Base-by-base conservation (phyloP, 2,329 filamentous ascomycete species). In the Beauveria pseudobassiana region DNA sequence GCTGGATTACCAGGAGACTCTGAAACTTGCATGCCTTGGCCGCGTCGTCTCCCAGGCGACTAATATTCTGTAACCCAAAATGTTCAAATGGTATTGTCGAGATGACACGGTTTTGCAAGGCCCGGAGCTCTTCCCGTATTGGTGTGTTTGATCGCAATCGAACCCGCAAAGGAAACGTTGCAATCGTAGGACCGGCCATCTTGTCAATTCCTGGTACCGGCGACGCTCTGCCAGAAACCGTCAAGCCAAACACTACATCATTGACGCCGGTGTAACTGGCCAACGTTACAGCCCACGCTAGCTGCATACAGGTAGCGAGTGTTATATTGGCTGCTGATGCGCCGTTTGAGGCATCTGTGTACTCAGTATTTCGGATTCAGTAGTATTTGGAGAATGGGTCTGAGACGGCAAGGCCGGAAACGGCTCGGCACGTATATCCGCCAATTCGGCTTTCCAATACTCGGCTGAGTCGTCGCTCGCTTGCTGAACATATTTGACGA, bases 61-160 rank as follows among this genome's bases (percentile, higher is more conserved):
- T 80, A 59, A 85, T 85, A 62, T 82, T 67, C 50, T 84, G 82
- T 42, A 84, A 71, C 10, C 82, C 82, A 46, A 81, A 75, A 67
- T 89, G 84, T 67, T 88, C 82, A 67, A 64, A 67, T 8, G 62
- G 60, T 42, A 59, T 55, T 12, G 63, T 43, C 14, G 48, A 18
- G 16, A 62, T 10, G 45, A 63, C 28, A n/a, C 45, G 52, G 8
- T 40, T 40, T 20, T 64, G 62, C 10, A 61, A 50, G 1, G 40
- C 52, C 2, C 46, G 20, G n/a, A 59, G n/a, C 18, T 48, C 42
- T 20, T 54, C 43, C 4, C 18, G 43, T 8, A 56, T 42, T 14
- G 50, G 38, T 22, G 34, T 3, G 1, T 20, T 10, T 6, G 62
- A 34, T n/a, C 24, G n/a, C 20, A 62, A 14, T n/a, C 8, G 53